A percentile compares a stretch with the other conserved stretches of the same genome.
phyloP scores from a whole-genome alignment of 2,329 filamentous ascomycete species.

The Conoideocrella luteorostrata region DNA sequence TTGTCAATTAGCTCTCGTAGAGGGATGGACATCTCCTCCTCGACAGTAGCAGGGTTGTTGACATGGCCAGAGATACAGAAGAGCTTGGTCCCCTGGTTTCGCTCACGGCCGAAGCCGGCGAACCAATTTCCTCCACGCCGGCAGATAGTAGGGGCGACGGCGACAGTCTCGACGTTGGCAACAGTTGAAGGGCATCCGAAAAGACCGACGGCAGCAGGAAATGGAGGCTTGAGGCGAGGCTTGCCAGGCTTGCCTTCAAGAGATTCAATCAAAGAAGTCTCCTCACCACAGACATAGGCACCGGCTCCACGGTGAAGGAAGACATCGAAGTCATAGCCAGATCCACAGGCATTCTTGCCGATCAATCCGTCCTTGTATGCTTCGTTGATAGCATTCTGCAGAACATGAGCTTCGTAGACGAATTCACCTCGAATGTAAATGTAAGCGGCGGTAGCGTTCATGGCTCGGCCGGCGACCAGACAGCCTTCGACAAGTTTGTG shows the following conservation, averaged over 20 bases:
- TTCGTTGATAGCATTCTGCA: conserved; percentile 95
- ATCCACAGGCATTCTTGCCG: conserved; percentile 95
- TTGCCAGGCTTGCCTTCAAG: conserved; percentile 98
- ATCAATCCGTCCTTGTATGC: conserved; percentile 92
- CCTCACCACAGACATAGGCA: conserved; percentile 96
- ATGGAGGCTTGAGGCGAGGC: conserved; percentile 96
- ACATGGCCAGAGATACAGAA: conserved; percentile 98
- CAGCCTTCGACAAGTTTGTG: conserved; percentile 99
- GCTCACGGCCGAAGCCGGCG: conserved; percentile 85
- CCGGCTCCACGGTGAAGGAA: conserved; percentile 95
- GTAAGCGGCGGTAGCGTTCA: conserved; percentile 98
- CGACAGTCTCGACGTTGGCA: conserved; percentile 95
- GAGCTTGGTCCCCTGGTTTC: conserved; percentile 95
- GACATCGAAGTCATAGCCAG: conserved; percentile 96
- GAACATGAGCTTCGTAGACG: conserved; percentile 86
- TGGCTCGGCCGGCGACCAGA: conserved; percentile 88
- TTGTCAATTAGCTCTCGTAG: conserved; percentile 94
- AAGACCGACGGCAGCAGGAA: conserved; percentile 92
- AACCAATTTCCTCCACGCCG: conserved; percentile 92
- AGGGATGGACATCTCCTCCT: conserved; percentile 99
- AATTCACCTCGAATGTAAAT: conserved; percentile 99
- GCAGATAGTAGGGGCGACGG: conserved; percentile 92
- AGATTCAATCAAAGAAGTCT: conserved; percentile 96
- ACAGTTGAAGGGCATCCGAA: conserved; percentile 98
- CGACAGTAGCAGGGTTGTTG: conserved; percentile 96